These are phyloP conservation scores for Phytophthora podocarpi DNA, from an alignment of 352 stramenopile genomes.

Conservation along the genomic window DNA sequence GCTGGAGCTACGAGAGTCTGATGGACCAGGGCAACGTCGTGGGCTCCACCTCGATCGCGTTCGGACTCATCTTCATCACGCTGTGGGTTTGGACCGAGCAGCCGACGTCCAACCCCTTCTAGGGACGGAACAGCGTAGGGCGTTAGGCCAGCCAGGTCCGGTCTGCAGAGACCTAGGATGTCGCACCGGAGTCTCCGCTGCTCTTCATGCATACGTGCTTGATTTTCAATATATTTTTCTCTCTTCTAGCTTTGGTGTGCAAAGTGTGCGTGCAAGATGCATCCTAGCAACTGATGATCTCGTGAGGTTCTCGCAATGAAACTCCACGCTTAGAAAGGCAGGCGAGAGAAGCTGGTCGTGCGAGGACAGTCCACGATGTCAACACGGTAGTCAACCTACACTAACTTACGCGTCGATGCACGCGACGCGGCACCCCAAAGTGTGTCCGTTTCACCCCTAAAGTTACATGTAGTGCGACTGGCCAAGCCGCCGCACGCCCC, in stretches of 20 bases:
- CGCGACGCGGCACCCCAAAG: not conserved
- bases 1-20: slow-evolving; percentile 86
- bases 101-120: slow-evolving; percentile 83
- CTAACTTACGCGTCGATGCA: not conserved
- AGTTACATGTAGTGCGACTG: no score
- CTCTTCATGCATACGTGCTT: slow-evolving; percentile 38
- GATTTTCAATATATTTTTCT: slow-evolving; percentile 50
- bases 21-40: slow-evolving; percentile 88
- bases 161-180: slow-evolving; percentile 21
- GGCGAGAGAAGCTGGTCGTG: not conserved
- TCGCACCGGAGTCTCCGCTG: slow-evolving; percentile 5
- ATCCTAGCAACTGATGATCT: not conserved
- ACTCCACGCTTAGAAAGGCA: not conserved
- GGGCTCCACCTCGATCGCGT: slow-evolving; percentile 71
- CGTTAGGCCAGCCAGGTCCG: slow-evolving; percentile 22
- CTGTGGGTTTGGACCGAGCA: slow-evolving; percentile 87
- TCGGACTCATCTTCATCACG: slow-evolving; percentile 79
- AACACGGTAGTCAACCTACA: not conserved
- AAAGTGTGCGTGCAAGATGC: not conserved
- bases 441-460: no score
- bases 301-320: slow-evolving; percentile 1
- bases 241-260: slow-evolving; percentile 15
- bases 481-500: no score
- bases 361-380: not conserved
- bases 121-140: slow-evolving; percentile 23